Evolutionary conservation across 495 filamentous ascomycete genomes (phyloP), one percentile per base, ranked within the genome.

Genomic region (Extremus antarcticus): DNA sequence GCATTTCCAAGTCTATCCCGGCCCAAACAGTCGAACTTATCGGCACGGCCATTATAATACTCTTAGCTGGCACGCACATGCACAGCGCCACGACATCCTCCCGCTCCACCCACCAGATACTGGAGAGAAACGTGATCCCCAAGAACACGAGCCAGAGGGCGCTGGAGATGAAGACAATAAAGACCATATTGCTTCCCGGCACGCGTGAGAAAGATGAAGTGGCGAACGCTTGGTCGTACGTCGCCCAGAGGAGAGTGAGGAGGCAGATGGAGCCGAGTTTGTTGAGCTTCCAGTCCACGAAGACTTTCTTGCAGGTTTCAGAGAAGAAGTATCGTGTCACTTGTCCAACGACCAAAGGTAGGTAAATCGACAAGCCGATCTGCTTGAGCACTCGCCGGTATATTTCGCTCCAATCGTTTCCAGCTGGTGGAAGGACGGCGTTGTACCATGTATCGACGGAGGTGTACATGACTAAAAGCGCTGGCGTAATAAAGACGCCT

Each of bases 211-310:
- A 74, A 2, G 71, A 69, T 13, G 57, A 57, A 1, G 65, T 65
- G n/a, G 50, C 58, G 48, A 73, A 74, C 20, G 71, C 71, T 57
- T 64, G 57, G 55, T 74, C 72, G 56, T 66, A 74, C 10, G 71
- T 69, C 38, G 68, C 61, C 70, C 71, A 73, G 43, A 74, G 64
- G 20, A 74, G 59, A 0, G 65, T 55, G 1, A 74, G 54, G 0
- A 74, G 61, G 15, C 63, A 47, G 4, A 70, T 35, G 0, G 69
- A 70, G 2, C 64, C 59, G 2, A 73, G 25, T 48, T 72, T 74
- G 32, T 53, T 63, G 32, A 71, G 25, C 39, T 66, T 70, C 63
- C 64, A 72, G 7, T 68, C 57, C 20, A 61, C 48, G 47, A 71
- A 73, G 13, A 71, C 24, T n/a, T 57, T 69, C 40, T 63, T 63